Evolutionary conservation across 2,329 filamentous ascomycete species (phyloP).

Genomic region (Plectosphaerella cucumerina): DNA sequence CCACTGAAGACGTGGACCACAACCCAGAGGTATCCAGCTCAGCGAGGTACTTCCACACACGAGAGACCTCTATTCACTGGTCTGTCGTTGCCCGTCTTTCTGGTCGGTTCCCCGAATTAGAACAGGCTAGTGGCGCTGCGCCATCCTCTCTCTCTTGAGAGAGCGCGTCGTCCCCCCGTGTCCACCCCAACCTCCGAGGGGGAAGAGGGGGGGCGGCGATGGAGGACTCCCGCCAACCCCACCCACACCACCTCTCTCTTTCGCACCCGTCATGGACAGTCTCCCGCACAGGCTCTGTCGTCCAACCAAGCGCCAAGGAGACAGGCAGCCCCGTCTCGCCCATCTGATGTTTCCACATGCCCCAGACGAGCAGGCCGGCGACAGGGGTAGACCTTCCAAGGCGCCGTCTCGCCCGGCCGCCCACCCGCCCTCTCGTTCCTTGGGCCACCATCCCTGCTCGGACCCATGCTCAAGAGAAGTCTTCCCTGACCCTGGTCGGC

Average conservation of each 20-base stretch:
- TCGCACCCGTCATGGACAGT: not conserved
- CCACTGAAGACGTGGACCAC: constrained; percentile 1
- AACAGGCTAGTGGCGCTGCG: constrained; percentile 29
- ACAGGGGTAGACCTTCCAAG: constrained; percentile 12
- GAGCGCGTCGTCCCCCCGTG: constrained; percentile 9
- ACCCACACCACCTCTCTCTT: constrained; percentile 6
- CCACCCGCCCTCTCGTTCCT: constrained; percentile 23
- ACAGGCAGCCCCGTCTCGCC: constrained; percentile 19
- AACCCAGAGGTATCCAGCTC: constrained; percentile 1
- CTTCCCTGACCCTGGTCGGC: constrained; percentile 28
- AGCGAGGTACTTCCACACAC: constrained; percentile 2
- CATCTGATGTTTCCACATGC: constrained; percentile 38
- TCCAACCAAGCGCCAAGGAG: not conserved
- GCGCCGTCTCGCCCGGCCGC: constrained; percentile 22
- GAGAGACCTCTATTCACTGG: constrained; percentile 4
- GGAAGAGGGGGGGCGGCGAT: not conserved
- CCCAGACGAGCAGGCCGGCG: constrained; percentile 35
- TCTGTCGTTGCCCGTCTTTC: constrained; percentile 17
- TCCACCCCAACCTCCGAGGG: constrained; percentile 3
- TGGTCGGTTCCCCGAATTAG: constrained; percentile 25
- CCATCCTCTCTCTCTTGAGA: constrained; percentile 20
- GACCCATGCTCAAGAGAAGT: constrained; percentile 21
- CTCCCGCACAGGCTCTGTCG: not conserved
- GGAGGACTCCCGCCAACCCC: constrained; percentile 3
- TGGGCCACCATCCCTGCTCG: constrained; percentile 17